Evolutionary conservation across 164 flowering plant genomes (phyloP).

Genomic region (Dillenia suffruticosa): DNA sequence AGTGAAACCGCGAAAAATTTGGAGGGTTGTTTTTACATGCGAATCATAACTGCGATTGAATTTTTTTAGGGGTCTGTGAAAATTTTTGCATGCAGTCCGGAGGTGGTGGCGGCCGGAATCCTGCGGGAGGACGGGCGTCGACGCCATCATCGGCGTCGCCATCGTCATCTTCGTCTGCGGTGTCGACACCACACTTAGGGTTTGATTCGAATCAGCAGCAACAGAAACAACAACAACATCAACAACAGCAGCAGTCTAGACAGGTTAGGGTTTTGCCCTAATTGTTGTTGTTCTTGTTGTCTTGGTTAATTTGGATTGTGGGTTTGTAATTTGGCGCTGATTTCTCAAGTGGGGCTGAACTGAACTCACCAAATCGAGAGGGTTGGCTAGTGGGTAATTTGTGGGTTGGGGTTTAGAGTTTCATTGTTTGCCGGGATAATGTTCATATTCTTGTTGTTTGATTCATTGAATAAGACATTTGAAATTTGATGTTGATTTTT

Average conservation of each 20-base stretch:
- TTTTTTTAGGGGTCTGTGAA: constrained; percentile 6
- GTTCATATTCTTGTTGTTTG: too few species aligned
- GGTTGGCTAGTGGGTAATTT: not conserved
- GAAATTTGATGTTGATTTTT: too few species aligned
- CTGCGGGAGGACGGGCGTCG: constrained; percentile 42
- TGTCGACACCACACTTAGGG: constrained; percentile 58
- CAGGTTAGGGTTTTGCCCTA: constrained; percentile 16
- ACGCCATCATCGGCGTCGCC: constrained; percentile 67
- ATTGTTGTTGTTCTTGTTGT: not conserved
- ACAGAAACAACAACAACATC: constrained; percentile 40
- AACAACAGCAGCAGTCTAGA: constrained; percentile 30
- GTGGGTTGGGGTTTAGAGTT: too few species aligned
- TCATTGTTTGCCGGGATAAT: too few species aligned
- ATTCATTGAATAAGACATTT: too few species aligned
- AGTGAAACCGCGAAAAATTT: too few species aligned
- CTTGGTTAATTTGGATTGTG: not conserved
- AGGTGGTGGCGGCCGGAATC: constrained; percentile 54
- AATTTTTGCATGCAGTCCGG: constrained; percentile 63
- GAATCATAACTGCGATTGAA: too few species aligned
- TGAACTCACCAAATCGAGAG: not conserved
- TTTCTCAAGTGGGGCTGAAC: not conserved
- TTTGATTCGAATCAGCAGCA: constrained; percentile 65
- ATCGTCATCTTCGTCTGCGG: constrained; percentile 79
- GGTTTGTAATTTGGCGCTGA: constrained; percentile 2
- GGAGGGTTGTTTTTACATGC: too few species aligned